Base-by-base conservation (phyloP, 768 basidiomycete species). In the Harrya chromipes region DNA sequence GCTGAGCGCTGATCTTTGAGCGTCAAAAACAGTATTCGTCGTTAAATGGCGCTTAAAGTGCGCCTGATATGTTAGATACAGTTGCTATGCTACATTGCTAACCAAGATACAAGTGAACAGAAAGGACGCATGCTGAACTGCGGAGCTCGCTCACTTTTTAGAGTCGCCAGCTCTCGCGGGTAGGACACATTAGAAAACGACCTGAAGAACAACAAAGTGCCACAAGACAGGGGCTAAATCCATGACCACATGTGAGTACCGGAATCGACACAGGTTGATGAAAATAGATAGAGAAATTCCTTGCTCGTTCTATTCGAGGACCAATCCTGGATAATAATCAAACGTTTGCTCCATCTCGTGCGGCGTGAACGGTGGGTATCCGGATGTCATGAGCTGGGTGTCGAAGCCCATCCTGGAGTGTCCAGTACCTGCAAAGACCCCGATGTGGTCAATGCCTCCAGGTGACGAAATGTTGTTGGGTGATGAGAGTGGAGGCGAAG, bases 341-440 rank as follows among this genome's bases (percentile, higher is more conserved):
- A 65, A 70, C 17, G 61, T 8, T 26, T 56, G 58, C 36, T 67
- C 66, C 1, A 53, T 44, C 29, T 50, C 54, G 42, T 63, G 57
- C 24, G 61, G 63, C 51, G 58, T 58, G 60, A 67, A 72, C 26
- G 67, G 50, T 39, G 64, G 53, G 35, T 72, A 65, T 54, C 63
- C 59, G 11, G 58, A 53, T 23, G 59, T 40, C 52, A 67, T 55
- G 41, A 56, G 20, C 35, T 54, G 56, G 8, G 56, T 17, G 16
- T 69, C 65, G 16, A 66, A 55, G 20, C 48, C 56, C 46, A 56
- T 46, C 57, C 59, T 54, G 40, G 61, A 29, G 27, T 55, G 67
- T 35, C 77, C 78, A 39, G 82, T 61, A 40, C 81, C 81, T 41
- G 84, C 70, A 70, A 88, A 88, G 27, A 83, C 82, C 59, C 84